These are phyloP conservation scores for Borovskyia barvae DNA, from an alignment of 208 protist species.

Conservation along the genomic window DNA sequence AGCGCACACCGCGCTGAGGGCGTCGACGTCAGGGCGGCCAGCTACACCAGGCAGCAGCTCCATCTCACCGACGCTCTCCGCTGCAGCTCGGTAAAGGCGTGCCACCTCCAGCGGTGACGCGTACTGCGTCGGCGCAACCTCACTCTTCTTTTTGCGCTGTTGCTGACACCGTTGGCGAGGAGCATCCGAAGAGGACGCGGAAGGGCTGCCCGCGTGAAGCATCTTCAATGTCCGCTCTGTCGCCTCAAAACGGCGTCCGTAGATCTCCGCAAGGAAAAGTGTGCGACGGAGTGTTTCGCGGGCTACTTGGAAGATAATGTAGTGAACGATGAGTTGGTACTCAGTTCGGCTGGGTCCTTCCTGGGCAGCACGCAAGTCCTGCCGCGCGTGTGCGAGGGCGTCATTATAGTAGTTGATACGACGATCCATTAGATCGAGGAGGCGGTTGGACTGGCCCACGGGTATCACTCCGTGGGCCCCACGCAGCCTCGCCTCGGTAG, in stretches of 20 bases:
- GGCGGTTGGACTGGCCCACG: slow-evolving; percentile 63
- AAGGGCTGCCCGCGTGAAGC: not conserved
- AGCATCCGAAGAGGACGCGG: not conserved
- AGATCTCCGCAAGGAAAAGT: slow-evolving; percentile 70
- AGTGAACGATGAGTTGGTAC: slow-evolving; percentile 79
- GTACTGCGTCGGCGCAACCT: slow-evolving; percentile 62
- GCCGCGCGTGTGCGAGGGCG: slow-evolving; percentile 67
- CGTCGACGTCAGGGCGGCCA: slow-evolving; percentile 53
- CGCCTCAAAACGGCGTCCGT: slow-evolving; percentile 64
- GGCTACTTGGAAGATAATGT: slow-evolving; percentile 73
- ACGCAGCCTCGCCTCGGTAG: slow-evolving; percentile 40
- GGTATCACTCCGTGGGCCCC: slow-evolving; percentile 39
- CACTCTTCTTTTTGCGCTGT: slow-evolving; percentile 30
- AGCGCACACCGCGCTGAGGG: slow-evolving; percentile 36
- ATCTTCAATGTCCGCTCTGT: slow-evolving; percentile 56
- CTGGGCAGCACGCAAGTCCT: slow-evolving; percentile 55
- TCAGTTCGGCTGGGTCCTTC: slow-evolving; percentile 53
- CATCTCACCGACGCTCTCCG: slow-evolving; percentile 68
- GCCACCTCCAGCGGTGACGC: slow-evolving; percentile 83
- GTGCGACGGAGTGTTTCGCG: slow-evolving; percentile 68
- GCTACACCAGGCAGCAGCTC: slow-evolving; percentile 77
- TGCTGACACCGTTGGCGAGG: not conserved
- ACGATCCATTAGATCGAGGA: slow-evolving; percentile 82
- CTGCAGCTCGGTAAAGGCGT: slow-evolving; percentile 72
- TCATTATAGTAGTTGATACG: slow-evolving; percentile 83